Evolutionary conservation across 495 filamentous ascomycete species (phyloP).

Genomic region (Terfezia boudieri): DNA sequence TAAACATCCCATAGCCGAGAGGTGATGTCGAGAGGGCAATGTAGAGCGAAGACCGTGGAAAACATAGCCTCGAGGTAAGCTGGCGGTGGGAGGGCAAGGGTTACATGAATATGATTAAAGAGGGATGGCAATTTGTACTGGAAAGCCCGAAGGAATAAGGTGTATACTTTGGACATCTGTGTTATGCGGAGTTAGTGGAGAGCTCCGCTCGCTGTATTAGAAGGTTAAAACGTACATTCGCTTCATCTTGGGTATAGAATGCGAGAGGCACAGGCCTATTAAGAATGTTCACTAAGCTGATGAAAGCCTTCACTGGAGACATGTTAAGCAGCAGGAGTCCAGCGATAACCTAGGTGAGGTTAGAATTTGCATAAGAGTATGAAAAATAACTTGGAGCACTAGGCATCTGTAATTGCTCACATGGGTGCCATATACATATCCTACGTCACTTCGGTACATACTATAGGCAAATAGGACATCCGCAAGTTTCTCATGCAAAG

Average conservation of each 20-base stretch:
- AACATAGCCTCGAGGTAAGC: slow-evolving; percentile 31
- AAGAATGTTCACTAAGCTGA: slow-evolving; percentile 64
- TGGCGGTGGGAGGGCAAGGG: slow-evolving; percentile 26
- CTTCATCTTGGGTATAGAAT: slow-evolving; percentile 58
- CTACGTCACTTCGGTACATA: slow-evolving; percentile 87
- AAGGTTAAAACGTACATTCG: slow-evolving; percentile 21
- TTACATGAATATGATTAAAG: slow-evolving; percentile 38
- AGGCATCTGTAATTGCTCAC: slow-evolving; percentile 24
- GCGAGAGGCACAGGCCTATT: slow-evolving; percentile 75
- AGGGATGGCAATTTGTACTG: slow-evolving; percentile 49
- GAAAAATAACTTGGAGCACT: no score
- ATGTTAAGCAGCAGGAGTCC: slow-evolving; percentile 71
- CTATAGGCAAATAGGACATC: slow-evolving; percentile 75
- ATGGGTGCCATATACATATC: slow-evolving; percentile 71
- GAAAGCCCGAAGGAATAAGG: slow-evolving; percentile 46
- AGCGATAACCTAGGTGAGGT: slow-evolving; percentile 40
- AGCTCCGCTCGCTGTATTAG: no score
- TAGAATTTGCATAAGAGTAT: background rate
- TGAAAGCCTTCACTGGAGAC: slow-evolving; percentile 48
- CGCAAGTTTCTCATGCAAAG: slow-evolving; percentile 49
- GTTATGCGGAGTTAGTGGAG: no score
- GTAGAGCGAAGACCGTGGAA: slow-evolving; percentile 30
- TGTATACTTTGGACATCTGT: slow-evolving; percentile 43
- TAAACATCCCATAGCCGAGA: slow-evolving; percentile 82
- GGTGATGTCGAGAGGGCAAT: slow-evolving; percentile 43